Conservation (phyloP, 331 rosid genomes). For the Prunus yedoensis region DNA sequence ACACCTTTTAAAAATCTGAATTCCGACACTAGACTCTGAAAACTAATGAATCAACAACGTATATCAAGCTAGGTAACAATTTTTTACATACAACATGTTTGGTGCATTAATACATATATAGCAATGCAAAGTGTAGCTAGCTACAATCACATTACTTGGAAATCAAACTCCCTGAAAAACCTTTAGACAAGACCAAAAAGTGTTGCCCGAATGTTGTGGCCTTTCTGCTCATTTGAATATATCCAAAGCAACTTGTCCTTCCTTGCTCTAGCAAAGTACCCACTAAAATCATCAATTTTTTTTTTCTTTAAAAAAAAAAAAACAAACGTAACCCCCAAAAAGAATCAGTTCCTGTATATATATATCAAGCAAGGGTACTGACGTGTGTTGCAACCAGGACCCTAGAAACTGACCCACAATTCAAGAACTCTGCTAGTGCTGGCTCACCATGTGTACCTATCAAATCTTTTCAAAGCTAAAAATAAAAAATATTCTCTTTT, state of each 20-base stretch:
- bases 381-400: conserved; percentile 22
- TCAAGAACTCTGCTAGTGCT: conserved; percentile 5
- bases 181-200: background rate
- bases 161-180: background rate
- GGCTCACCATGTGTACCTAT: conserved; percentile 15
- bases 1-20: too few species aligned
- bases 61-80: too few species aligned
- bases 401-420: conserved; percentile 29
- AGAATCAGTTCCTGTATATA: background rate
- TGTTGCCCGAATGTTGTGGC: background rate
- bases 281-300: background rate
- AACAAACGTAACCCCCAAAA: background rate
- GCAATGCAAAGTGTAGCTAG: too few species aligned
- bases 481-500: conserved; percentile 16
- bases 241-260: background rate
- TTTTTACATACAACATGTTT: too few species aligned
- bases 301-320: background rate
- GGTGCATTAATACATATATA: too few species aligned
- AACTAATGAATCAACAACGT: too few species aligned
- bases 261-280: conserved; percentile 3
- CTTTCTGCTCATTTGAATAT: background rate
- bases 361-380: too few species aligned
- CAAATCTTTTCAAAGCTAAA: conserved; percentile 6
- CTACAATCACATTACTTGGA: background rate
- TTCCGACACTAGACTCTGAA: too few species aligned